Percentiles rank a stretch among this genome's conserved stretches.
Evolutionary conservation across 805 yeast genomes (phyloP).

Genomic region (Naumovozyma baii): DNA sequence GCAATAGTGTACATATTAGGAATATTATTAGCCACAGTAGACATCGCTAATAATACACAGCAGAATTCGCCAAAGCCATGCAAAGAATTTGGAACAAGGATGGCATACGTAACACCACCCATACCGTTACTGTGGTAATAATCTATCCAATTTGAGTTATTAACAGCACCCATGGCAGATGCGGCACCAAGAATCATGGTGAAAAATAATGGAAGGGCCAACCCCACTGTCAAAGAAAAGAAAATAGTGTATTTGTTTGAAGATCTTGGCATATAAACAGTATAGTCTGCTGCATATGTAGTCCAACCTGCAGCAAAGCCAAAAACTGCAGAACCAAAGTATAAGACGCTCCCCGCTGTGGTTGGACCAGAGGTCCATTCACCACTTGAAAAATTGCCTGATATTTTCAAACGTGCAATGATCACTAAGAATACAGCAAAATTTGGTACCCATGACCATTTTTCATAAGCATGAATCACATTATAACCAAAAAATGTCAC

Average conservation of each 20-base stretch:
- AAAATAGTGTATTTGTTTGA: conserved; percentile 53
- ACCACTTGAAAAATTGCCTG: conserved; percentile 53
- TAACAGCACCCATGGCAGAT: conserved; percentile 58
- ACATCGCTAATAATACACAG: conserved; percentile 70
- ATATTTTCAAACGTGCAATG: conserved; percentile 63
- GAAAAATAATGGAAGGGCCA: conserved; percentile 58
- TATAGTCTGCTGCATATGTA: conserved; percentile 87
- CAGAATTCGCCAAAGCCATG: conserved; percentile 87
- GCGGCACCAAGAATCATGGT: conserved; percentile 80
- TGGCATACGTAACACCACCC: conserved; percentile 76
- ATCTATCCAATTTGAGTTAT: conserved; percentile 36
- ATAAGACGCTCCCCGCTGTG: conserved; percentile 67
- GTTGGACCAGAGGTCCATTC: conserved; percentile 43
- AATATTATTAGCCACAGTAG: conserved; percentile 82
- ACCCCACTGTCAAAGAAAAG: conserved; percentile 51
- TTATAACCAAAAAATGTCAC: conserved; percentile 79
- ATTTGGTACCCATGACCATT: conserved; percentile 83
- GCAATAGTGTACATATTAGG: conserved; percentile 91
- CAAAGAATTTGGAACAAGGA: conserved; percentile 68
- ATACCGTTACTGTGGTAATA: conserved; percentile 45
- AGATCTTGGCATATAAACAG: conserved; percentile 69
- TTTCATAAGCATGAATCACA: conserved; percentile 72
- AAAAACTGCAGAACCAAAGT: conserved; percentile 73
- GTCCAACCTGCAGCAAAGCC: conserved; percentile 96
- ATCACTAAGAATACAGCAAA: conserved; percentile 60